These are phyloP conservation scores for Tetrapisispora pingtungensis DNA, from an alignment of 805 yeast species.

Conservation along the genomic window DNA sequence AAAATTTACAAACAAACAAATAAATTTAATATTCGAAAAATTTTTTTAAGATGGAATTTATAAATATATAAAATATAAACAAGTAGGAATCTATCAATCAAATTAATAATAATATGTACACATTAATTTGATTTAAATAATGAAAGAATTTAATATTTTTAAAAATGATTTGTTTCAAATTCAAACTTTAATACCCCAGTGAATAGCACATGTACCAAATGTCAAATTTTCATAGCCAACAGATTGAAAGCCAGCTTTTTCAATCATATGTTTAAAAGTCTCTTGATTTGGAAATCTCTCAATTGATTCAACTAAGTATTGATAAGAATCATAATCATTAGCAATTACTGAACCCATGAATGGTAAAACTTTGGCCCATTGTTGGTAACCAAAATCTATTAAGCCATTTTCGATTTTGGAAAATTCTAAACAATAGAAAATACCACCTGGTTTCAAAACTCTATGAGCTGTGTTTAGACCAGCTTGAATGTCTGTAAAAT, in stretches of 20 bases:
- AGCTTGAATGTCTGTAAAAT: conserved; percentile 88
- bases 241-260: conserved; percentile 91
- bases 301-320: conserved; percentile 90
- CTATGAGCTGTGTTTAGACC: conserved; percentile 94
- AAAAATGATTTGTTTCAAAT: neutral
- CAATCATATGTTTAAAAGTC: conserved; percentile 80
- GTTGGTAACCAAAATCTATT: conserved; percentile 68
- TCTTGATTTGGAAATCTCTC: conserved; percentile 88
- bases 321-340: conserved; percentile 91
- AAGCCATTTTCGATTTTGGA: conserved; percentile 78
- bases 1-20: neutral
- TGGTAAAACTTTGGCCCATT: conserved; percentile 82
- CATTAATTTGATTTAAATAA: neutral
- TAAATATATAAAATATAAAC: conserved; percentile 1
- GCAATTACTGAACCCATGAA: conserved; percentile 94
- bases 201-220: conserved; percentile 92
- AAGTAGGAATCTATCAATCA: neutral
- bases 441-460: conserved; percentile 94
- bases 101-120: conserved; percentile 1
- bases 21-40: neutral
- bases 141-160: neutral
- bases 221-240: conserved; percentile 90
- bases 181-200: conserved; percentile 83
- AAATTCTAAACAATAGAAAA: conserved; percentile 92
- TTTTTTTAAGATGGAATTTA: no score